Conservation (phyloP, 345 rosid species). For the Rubroshorea leprosula region DNA sequence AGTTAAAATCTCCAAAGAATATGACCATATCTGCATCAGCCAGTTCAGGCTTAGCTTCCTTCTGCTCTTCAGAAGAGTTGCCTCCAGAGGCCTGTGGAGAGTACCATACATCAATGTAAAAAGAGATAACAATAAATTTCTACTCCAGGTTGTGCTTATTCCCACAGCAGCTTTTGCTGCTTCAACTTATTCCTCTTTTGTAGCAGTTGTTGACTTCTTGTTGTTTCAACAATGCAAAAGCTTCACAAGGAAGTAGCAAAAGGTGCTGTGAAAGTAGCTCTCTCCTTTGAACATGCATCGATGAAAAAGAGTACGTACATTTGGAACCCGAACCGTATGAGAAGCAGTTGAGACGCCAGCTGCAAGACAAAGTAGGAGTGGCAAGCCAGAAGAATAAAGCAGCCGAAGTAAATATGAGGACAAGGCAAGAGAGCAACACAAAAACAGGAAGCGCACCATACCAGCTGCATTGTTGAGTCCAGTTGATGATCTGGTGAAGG, state of each 20-base stretch:
- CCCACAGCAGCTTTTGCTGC: too few species aligned
- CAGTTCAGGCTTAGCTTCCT: slow-evolving; percentile 67
- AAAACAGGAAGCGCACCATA: slow-evolving; percentile 78
- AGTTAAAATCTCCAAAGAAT: slow-evolving; percentile 96
- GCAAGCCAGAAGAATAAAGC: slow-evolving; percentile 80
- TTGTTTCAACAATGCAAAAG: too few species aligned
- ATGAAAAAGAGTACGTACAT: slow-evolving; percentile 40
- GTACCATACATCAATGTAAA: not conserved
- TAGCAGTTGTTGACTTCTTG: too few species aligned
- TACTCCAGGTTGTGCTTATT: too few species aligned
- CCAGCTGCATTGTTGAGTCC: slow-evolving; percentile 60
- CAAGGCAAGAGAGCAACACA: slow-evolving; percentile 80
- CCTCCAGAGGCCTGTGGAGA: slow-evolving; percentile 40
- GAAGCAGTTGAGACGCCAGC: slow-evolving; percentile 71
- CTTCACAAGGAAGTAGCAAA: too few species aligned
- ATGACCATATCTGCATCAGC: slow-evolving; percentile 97
- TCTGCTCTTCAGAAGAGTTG: slow-evolving; percentile 56
- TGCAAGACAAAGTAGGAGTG: slow-evolving; percentile 72
- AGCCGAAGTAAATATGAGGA: slow-evolving; percentile 76
- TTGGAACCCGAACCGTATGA: slow-evolving; percentile 46
- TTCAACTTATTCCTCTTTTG: too few species aligned
- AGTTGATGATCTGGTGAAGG: slow-evolving; percentile 44
- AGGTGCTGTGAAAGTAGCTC: too few species aligned
- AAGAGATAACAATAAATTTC: too few species aligned
- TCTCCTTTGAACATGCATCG: too few species aligned